A percentile compares a stretch with the other conserved stretches of the same genome.
These are phyloP conservation scores for Hordeum marinum DNA, from an alignment of 176 grass and related monocot species.

Conservation along the genomic window DNA sequence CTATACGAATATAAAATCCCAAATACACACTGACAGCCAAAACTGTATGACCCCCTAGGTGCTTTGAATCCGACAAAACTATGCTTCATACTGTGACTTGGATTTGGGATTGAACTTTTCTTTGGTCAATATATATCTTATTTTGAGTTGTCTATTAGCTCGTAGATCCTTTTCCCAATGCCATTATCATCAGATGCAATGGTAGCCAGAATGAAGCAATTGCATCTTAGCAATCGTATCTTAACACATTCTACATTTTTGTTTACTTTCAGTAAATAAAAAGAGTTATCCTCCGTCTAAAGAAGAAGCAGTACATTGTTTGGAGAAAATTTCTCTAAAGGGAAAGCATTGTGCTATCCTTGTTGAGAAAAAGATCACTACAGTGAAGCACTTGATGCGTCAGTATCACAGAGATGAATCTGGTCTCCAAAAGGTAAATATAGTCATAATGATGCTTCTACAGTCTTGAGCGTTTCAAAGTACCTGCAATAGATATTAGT, in stretches of 20 bases:
- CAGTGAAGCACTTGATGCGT: constrained; percentile 6
- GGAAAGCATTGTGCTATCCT: neutral
- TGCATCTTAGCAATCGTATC: neutral
- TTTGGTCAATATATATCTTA: neutral
- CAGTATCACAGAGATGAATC: neutral
- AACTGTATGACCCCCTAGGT: too few relatives aligned
- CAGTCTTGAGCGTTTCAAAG: neutral
- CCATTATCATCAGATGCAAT: neutral
- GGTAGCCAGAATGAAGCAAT: neutral
- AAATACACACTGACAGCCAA: too few relatives aligned
- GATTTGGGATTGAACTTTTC: neutral
- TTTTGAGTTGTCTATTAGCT: neutral
- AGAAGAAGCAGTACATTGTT: neutral
- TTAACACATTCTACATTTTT: neutral
- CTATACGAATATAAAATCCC: too few relatives aligned
- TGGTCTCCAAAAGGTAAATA: constrained; percentile 6
- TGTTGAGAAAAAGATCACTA: neutral
- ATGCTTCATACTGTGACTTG: too few relatives aligned
- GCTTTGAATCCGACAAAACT: too few relatives aligned
- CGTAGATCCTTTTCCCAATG: neutral
- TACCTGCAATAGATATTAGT: neutral
- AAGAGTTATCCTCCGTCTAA: neutral
- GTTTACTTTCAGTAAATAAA: neutral
- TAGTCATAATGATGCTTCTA: neutral
- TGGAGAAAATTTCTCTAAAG: neutral